Base-by-base conservation (phyloP, 306 rosid species). In the Vicia sativa region DNA sequence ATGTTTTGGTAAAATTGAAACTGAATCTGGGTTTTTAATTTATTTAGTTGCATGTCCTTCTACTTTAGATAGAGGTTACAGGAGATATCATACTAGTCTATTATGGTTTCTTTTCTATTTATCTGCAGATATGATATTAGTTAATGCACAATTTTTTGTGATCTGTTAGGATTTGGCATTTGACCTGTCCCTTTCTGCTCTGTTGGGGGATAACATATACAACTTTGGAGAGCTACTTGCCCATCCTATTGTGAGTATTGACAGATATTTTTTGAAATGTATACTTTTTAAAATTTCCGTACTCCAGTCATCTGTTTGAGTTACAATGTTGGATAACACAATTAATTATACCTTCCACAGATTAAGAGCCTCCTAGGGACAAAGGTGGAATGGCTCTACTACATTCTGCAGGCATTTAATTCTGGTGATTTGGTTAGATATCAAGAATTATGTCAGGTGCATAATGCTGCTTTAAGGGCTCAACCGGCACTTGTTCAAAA, bases 301-400 rank as follows among this genome's bases (percentile, higher is more conserved):
- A 45, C 11, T 68, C 42, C 34, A 4, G 50, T 53, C 9, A 26
- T 59, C 8, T 57, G n/a, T 76, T 56, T 19, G 11, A 14, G 34
- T 54, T 38, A 44, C 70, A 74, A 41, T 44, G 26, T 62, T 65
- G 41, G 14, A 31, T 66, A 19, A 67, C 56, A 19, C 61, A 57
- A 21, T 67, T 18, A 67, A 44, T 68, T 31, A 38, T 59, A 66
- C 44, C 57, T 62, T 64, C 0, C 57, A 65, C 87, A 95, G 99
- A 87, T 95, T 35, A 90, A 87, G 82, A 85, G 89, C 74, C 95
- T 95, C 75, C 72, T 82, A 1, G 95, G 91, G 76, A 87, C 97
- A 74, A 91, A 95, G 87, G 99, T 95, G 66, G 97, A 95, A 84
- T 95, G 99, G 99, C 99, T 95, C 54, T 95, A 91, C 89, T 91